phyloP scores from a whole-genome alignment of 2,329 filamentous ascomycete species.

The Samsoniella hepiali region DNA sequence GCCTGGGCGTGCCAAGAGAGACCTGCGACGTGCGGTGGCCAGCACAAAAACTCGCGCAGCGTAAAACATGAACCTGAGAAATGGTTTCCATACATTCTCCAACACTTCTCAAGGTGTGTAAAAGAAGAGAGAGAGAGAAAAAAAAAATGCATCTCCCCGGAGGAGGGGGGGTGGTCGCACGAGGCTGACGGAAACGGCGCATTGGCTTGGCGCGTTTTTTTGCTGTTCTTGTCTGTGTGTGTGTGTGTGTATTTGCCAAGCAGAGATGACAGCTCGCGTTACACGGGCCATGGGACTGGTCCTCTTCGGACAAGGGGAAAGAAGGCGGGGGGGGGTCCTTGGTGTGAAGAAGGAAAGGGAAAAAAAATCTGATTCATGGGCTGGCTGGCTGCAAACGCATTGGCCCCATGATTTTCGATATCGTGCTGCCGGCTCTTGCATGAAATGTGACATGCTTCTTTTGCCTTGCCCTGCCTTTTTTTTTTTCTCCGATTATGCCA shows the following conservation, averaged over 20 bases:
- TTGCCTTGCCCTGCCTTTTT: not conserved
- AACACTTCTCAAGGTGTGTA: no score
- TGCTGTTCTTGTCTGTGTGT: no score
- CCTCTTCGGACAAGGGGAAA: not conserved
- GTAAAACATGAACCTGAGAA: no score
- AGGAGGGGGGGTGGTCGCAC: not conserved
- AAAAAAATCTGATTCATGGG: not conserved
- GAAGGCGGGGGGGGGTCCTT: no score
- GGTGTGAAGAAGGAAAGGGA: not conserved
- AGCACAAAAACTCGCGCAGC: no score
- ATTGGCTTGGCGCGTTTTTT: not conserved
- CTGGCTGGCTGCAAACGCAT: not conserved
- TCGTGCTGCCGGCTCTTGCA: no score
- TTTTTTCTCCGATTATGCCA: not conserved
- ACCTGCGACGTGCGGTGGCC: no score
- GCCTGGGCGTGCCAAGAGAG: no score
- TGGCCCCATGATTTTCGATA: not conserved
- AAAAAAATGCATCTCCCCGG: no score
- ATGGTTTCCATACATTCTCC: no score
- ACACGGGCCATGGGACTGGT: not conserved
- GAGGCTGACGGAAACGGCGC: constrained; percentile 1
- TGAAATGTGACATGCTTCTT: not conserved
- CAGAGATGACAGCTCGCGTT: constrained; percentile 11
- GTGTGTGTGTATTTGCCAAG: no score
- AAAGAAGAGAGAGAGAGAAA: no score